Conservation (phyloP, 805 yeast species). For the Jamesozyma gamospora region DNA sequence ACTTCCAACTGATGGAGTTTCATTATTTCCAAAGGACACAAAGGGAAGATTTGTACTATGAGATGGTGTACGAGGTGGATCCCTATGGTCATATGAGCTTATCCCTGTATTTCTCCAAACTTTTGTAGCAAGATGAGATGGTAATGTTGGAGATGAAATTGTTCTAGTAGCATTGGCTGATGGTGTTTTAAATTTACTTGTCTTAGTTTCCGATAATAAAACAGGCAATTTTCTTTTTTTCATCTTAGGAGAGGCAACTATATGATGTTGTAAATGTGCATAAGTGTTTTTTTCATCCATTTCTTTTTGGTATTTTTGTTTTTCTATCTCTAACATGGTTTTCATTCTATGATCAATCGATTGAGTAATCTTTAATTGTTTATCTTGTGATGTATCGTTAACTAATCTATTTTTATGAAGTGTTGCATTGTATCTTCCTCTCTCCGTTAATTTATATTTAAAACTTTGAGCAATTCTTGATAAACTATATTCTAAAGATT, state of each 20-base stretch:
- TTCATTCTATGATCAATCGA: constrained; percentile 24
- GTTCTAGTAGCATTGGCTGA: constrained; percentile 7
- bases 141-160: constrained; percentile 14
- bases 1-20: constrained; percentile 2
- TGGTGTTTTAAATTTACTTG: constrained; percentile 23
- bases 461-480: constrained; percentile 18
- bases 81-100: constrained; percentile 6
- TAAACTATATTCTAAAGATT: constrained; percentile 23
- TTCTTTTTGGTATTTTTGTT: constrained; percentile 8
- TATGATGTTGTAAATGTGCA: constrained; percentile 22
- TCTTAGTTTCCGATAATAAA: constrained; percentile 20
- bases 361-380: constrained; percentile 6
- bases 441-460: constrained; percentile 25
- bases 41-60: constrained; percentile 12
- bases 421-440: constrained; percentile 25
- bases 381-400: constrained; percentile 9
- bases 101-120: constrained; percentile 6
- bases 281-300: constrained; percentile 19
- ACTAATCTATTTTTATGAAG: constrained; percentile 11
- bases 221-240: constrained; percentile 26
- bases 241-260: constrained; percentile 23
- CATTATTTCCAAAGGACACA: constrained; percentile 3
- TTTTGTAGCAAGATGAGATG: constrained; percentile 25
- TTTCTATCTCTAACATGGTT: constrained; percentile 20
- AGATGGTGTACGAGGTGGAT: constrained; percentile 11